Conservation (phyloP, 176 grass and related monocot genomes). For the Carex cristatella region DNA sequence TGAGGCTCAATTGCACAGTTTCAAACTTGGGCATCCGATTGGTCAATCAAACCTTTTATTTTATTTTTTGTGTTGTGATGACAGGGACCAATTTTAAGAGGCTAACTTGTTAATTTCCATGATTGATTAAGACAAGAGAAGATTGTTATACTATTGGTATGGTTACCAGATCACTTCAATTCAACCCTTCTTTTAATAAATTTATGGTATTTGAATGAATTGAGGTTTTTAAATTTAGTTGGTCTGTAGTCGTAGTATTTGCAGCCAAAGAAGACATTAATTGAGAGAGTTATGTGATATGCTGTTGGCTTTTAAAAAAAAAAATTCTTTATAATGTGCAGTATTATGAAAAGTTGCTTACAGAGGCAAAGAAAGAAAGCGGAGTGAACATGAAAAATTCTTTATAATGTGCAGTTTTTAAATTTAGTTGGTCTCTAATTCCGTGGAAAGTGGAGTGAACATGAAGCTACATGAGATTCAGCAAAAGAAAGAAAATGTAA, state of each 20-base stretch:
- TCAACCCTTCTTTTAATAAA: neutral
- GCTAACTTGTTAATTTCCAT: too few relatives aligned
- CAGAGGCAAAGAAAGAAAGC: slow-evolving; percentile 69
- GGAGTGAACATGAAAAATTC: slow-evolving; percentile 24
- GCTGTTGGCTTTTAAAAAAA: neutral
- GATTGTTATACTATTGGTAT: too few relatives aligned
- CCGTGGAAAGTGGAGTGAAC: too few relatives aligned
- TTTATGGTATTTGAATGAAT: neutral
- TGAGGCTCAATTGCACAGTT: too few relatives aligned
- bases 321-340: slow-evolving; percentile 3
- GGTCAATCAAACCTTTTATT: too few relatives aligned
- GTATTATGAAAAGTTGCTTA: slow-evolving; percentile 73
- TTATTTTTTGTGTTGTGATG: too few relatives aligned
- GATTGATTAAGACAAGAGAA: too few relatives aligned
- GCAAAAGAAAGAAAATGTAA: slow-evolving; percentile 54
- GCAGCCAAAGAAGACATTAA: neutral
- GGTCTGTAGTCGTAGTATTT: neutral
- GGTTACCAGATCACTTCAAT: neutral
- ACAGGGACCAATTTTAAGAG: too few relatives aligned
- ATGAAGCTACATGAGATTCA: slow-evolving; percentile 61
- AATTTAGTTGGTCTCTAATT: too few relatives aligned
- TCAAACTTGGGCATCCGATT: too few relatives aligned
- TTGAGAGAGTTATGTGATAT: neutral
- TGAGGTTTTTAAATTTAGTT: neutral
- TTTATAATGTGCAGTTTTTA: too few relatives aligned